phyloP scores from a whole-genome alignment of 345 rosid genomes.

The Eucalyptus tenuipes region DNA sequence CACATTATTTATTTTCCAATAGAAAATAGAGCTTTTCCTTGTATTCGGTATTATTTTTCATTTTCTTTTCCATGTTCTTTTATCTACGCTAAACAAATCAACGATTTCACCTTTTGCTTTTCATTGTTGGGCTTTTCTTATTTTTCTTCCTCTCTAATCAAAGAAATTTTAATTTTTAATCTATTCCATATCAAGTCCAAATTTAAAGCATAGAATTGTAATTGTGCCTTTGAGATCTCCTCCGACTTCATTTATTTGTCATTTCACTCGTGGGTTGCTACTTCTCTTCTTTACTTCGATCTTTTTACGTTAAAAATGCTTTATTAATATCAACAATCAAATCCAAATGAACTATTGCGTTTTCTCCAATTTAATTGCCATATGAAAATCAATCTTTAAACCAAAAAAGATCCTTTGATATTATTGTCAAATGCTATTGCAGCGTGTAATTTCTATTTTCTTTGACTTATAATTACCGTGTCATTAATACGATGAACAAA shows the following conservation, averaged over 20 bases:
- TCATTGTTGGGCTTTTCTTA: background rate
- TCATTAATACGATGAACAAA: background rate
- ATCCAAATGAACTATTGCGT: background rate
- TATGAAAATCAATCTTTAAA: background rate
- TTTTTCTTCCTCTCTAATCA: background rate
- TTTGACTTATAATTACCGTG: background rate
- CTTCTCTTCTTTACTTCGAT: background rate
- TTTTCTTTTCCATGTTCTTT: background rate
- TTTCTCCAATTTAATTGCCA: background rate
- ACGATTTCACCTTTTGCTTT: background rate
- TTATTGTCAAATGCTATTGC: background rate
- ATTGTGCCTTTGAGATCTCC: background rate
- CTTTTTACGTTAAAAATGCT: background rate
- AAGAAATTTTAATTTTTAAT: background rate
- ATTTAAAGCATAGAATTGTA: background rate
- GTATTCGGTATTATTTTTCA: background rate
- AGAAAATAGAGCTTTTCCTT: background rate
- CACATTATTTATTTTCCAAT: rapidly evolving
- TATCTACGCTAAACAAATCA: background rate
- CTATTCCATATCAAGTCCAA: background rate
- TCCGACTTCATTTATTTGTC: background rate
- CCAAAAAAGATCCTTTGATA: background rate
- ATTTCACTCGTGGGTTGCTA: background rate
- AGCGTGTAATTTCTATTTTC: background rate
- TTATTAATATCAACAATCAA: background rate